Percentiles rank a stretch among this genome's conserved stretches.
These are phyloP conservation scores for Colletotrichum godetiae DNA, from an alignment of 2,329 filamentous ascomycete genomes.

Conservation along the genomic window DNA sequence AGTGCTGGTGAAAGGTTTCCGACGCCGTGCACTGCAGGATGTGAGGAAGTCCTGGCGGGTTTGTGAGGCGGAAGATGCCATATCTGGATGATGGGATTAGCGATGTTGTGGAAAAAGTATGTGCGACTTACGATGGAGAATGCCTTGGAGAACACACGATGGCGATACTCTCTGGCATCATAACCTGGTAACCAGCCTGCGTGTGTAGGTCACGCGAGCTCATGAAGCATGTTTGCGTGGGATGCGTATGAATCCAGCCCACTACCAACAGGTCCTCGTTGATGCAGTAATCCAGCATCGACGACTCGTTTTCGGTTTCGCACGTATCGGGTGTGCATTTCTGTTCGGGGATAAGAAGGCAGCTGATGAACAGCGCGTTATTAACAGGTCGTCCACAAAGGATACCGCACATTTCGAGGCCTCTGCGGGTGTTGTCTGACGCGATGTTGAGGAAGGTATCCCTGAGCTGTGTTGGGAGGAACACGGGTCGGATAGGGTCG, in stretches of 20 bases:
- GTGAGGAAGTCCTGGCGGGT: slow-evolving; percentile 89
- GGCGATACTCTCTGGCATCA: slow-evolving; percentile 95
- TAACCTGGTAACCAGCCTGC: slow-evolving; percentile 92
- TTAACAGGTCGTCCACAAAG: slow-evolving; percentile 91
- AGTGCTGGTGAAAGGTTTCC: slow-evolving; percentile 85
- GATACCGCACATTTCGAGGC: slow-evolving; percentile 95
- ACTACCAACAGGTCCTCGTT: slow-evolving; percentile 84
- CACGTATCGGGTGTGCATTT: slow-evolving; percentile 92
- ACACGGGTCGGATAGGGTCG: slow-evolving; percentile 85
- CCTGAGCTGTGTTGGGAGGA: slow-evolving; percentile 83
- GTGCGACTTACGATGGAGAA: slow-evolving; percentile 72
- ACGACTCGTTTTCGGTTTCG: slow-evolving; percentile 88
- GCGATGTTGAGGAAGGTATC: slow-evolving; percentile 80
- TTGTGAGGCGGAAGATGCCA: slow-evolving; percentile 92
- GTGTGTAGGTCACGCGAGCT: slow-evolving; percentile 94
- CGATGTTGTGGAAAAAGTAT: background rate
- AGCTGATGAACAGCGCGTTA: slow-evolving; percentile 91
- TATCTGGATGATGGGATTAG: slow-evolving; percentile 64
- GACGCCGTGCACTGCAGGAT: slow-evolving; percentile 82
- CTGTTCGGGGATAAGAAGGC: slow-evolving; percentile 91
- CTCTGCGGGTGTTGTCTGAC: slow-evolving; percentile 78
- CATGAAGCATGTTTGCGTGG: slow-evolving; percentile 97
- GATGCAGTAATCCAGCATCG: slow-evolving; percentile 90
- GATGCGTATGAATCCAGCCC: slow-evolving; percentile 98
- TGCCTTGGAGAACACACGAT: slow-evolving; percentile 94